Percentiles rank a stretch among this genome's conserved stretches.
These are phyloP conservation scores for Straminergon stramineum DNA, from an alignment of 225 moss, liverwort and hornwort genomes.

Conservation along the genomic window DNA sequence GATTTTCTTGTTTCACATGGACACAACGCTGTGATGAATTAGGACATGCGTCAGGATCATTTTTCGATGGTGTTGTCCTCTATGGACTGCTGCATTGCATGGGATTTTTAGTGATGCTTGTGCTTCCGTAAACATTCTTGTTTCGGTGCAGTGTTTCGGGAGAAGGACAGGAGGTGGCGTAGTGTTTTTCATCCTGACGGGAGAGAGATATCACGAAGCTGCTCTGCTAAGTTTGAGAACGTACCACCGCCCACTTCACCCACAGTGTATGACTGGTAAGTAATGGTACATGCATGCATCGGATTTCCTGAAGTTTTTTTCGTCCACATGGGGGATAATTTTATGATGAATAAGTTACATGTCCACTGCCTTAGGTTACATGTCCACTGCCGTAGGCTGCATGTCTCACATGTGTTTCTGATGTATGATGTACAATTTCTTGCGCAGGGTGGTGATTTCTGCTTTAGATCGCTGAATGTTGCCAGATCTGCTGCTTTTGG, in stretches of 20 bases:
- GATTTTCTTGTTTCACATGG: neutral
- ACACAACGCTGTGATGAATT: neutral
- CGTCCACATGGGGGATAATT: neutral
- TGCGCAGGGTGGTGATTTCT: conserved; percentile 56
- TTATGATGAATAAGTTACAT: neutral
- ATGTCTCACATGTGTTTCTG: neutral
- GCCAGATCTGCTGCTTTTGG: neutral
- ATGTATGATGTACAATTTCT: neutral
- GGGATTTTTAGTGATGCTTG: neutral
- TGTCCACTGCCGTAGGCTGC: neutral
- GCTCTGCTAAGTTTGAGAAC: conserved; percentile 31
- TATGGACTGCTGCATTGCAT: neutral
- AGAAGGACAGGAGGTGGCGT: conserved; percentile 43
- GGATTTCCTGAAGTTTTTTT: neutral
- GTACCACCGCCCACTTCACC: conserved; percentile 38
- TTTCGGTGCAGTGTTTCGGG: conserved; percentile 22
- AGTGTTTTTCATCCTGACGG: conserved; percentile 53
- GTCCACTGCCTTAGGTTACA: neutral
- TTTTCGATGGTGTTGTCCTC: neutral
- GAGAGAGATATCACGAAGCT: conserved; percentile 32
- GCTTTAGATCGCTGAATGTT: conserved; percentile 36
- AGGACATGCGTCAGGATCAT: neutral
- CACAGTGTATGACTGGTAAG: conserved; percentile 57
- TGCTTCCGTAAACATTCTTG: neutral
- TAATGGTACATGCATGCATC: neutral